Evolutionary conservation across 257 asterid genomes (phyloP).

Genomic region (Solanum verrucosum): DNA sequence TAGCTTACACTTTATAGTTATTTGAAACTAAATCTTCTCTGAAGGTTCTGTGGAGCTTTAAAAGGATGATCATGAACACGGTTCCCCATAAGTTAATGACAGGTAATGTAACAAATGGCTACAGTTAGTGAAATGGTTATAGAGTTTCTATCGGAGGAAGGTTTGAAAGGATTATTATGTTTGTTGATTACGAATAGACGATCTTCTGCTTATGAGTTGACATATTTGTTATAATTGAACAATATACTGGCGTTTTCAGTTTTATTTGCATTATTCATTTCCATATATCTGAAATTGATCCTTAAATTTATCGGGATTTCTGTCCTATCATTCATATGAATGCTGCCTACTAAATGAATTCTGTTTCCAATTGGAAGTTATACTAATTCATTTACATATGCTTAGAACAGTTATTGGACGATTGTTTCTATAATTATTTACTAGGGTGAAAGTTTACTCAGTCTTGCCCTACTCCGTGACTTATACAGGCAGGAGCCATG

Average conservation of each 20-base stretch:
- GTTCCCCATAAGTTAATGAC: background rate
- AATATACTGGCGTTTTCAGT: background rate
- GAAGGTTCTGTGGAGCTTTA: background rate
- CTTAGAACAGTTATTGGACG: background rate
- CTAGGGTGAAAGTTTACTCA: background rate
- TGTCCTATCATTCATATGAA: background rate
- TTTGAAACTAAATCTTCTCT: background rate
- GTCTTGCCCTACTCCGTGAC: background rate
- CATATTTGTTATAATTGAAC: background rate
- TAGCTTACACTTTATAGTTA: background rate
- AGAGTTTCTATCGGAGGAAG: background rate
- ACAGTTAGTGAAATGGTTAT: background rate
- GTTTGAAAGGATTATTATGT: background rate
- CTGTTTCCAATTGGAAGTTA: background rate
- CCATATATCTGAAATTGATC: background rate
- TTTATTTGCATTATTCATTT: background rate
- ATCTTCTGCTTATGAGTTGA: background rate
- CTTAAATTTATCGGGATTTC: background rate
- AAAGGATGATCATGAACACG: background rate
- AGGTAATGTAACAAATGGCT: background rate
- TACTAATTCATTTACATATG: background rate
- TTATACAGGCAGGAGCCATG: slow-evolving; percentile 97
- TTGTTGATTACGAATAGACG: background rate
- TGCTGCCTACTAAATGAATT: background rate
- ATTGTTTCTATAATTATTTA: background rate